phyloP scores from a whole-genome alignment of 768 basidiomycete species.

The Pholiota molesta region DNA sequence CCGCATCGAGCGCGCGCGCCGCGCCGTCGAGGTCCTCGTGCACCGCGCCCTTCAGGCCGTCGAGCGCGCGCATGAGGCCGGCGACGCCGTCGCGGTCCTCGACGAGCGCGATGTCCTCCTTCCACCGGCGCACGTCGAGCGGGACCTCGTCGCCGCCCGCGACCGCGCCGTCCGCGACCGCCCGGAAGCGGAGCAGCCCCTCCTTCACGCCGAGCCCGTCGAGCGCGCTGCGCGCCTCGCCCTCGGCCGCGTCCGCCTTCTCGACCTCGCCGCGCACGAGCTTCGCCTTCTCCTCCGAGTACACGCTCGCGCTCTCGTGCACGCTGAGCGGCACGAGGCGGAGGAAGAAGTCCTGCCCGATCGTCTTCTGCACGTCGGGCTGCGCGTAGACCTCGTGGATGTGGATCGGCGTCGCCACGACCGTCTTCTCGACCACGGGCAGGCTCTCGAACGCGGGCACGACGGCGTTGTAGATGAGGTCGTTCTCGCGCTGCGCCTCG shows the following conservation, averaged over 20 bases:
- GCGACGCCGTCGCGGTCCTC: conserved; percentile 74
- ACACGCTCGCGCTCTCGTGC: conserved; percentile 94
- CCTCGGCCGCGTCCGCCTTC: conserved; percentile 82
- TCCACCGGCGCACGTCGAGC: conserved; percentile 70
- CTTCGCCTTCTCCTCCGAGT: conserved; percentile 99
- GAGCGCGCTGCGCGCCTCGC: conserved; percentile 74
- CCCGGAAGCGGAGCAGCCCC: conserved; percentile 66
- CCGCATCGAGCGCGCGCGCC: conserved; percentile 72
- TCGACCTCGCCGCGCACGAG: conserved; percentile 86
- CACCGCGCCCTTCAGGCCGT: conserved; percentile 59
- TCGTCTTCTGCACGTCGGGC: conserved; percentile 91
- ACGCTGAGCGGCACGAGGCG: conserved; percentile 90
- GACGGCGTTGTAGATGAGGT: conserved; percentile 95
- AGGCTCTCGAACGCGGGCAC: conserved; percentile 80
- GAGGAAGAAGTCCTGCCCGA: conserved; percentile 89
- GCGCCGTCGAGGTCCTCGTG: conserved; percentile 62
- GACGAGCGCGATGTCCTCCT: conserved; percentile 69
- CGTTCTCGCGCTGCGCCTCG: conserved; percentile 88
- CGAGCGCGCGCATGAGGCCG: conserved; percentile 60
- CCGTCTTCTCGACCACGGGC: conserved; percentile 79
- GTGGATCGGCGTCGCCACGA: conserved; percentile 80
- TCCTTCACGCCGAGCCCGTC: conserved; percentile 83
- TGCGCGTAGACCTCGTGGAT: conserved; percentile 95
- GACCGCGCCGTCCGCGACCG: conserved; percentile 68
- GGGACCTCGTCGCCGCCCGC: conserved; percentile 70